A percentile compares a stretch with the other conserved stretches of the same genome.
phyloP scores from a whole-genome alignment of 441 rosid genomes.

The Macaranga tanarius region DNA sequence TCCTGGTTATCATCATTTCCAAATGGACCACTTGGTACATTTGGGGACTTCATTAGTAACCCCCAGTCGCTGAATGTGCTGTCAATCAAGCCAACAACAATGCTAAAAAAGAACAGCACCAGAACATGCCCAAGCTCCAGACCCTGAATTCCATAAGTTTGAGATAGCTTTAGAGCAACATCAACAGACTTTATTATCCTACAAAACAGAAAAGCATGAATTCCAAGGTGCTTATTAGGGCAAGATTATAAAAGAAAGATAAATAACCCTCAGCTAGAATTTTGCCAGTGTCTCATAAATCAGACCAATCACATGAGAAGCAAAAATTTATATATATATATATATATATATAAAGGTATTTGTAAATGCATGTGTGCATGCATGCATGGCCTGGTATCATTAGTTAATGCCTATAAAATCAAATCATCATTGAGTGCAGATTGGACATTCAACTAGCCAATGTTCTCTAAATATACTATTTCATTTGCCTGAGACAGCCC shows the following conservation, averaged over 20 bases:
- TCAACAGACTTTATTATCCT: conserved; percentile 58
- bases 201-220: conserved; percentile 28
- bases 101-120: conserved; percentile 50
- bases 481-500: no score
- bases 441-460: neutral
- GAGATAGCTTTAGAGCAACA: conserved; percentile 47
- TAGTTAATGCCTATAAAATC: neutral
- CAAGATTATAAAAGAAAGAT: neutral
- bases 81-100: conserved; percentile 44
- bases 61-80: conserved; percentile 51
- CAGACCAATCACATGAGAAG: neutral
- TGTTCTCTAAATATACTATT: no score
- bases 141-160: conserved; percentile 35
- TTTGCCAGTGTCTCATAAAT: neutral
- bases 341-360: no score
- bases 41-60: conserved; percentile 30
- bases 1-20: conserved; percentile 33
- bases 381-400: neutral
- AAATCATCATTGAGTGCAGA: neutral
- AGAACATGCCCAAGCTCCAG: conserved; percentile 46
- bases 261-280: neutral
- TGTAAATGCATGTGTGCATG: neutral
- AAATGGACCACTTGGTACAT: conserved; percentile 21
- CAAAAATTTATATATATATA: no score
- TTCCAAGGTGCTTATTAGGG: neutral